Base-by-base conservation (phyloP, 2,329 filamentous ascomycete species). In the Aspergillus proliferans region DNA sequence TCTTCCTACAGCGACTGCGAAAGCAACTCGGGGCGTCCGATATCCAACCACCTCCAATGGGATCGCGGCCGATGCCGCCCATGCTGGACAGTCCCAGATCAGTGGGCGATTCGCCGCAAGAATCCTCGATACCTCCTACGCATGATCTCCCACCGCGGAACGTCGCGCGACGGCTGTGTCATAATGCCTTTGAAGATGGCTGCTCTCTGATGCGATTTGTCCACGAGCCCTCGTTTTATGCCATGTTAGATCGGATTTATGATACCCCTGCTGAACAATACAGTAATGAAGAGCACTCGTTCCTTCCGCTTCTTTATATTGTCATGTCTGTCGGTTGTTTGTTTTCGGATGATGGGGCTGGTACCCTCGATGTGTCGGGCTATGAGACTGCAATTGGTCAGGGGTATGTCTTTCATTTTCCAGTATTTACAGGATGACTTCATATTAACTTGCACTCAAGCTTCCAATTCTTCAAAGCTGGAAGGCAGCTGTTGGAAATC, bases 1-100 rank as follows among this genome's bases (percentile, higher is more conserved):
- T 92, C 54, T 98, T 96, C 66, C 79, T 96, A 58, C 82, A 83
- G 55, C 84, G 88, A 47, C 85, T 98, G 79, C 86, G 89, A 60
- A 87, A 94, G 61, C 87, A 95, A 62, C 88, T 96, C 57, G 86
- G 88, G 43, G 85, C 59, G 70, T 68, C 60, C 63, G 81, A 52
- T 77, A 83, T 15, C 82, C 85, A 63, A 69, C 85, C 52, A 74
- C 79, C 46, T 67, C 76, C 53, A 65, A 19, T 72, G 66, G 40
- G 77, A 72, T 69, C 74, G 68, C 51, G 60, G 24, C 74, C 74
- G 2, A 71, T 80, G 56, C 75, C 77, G 9, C 73, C 80, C 53
- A 78, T 82, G 53, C 76, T 91, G 43, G 87, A 90, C 52, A 87
- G 86, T 22, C 86, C 88, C 2, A 80, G 78, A 46, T 80, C 84